Evolutionary conservation across 140 eudicot genomes (phyloP), one percentile per base, ranked within the genome.

Genomic region (Stevia rebaudiana): DNA sequence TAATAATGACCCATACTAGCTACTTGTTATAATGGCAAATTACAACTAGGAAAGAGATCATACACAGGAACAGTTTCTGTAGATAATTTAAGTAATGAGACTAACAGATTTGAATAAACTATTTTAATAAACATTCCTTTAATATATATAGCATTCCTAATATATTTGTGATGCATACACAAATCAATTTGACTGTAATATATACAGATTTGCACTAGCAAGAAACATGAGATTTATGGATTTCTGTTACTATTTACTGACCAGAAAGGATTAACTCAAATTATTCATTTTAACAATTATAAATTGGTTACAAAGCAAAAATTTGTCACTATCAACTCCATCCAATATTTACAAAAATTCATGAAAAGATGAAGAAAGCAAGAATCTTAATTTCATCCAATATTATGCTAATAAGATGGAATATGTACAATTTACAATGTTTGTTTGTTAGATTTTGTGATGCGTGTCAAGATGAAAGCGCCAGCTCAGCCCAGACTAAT

Each of bases 401-500:
- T n/a, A n/a, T n/a, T n/a, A 37, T 53, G 67, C 78, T 73, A 31
- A 43, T 8, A 43, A 63, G 51, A 64, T 53, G 13, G 73, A 68
- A 66, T 37, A 24, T 33, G 74, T 37, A 66, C 5, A 58, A 80
- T 84, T 73, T 82, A 86, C 87, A 61, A 74, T 78, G 62, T 69
- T 9, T 78, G 62, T 69, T 9, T 75, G 87, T 80, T 79, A 78
- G 81, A 72, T 47, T 61, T 15, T 28, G 19, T 24, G 33, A 61
- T 21, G 33, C 74, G 35, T 78, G 83, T 79, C 81, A 88, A 3
- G 88, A 63, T 7, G 90, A 79, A 61, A 88, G 90, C 8, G 84
- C 83, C 9, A 92, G 83, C 61, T 88, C 99, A 24, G 95, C 97
- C 99, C 97, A 92, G 5, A 97, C 96, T 63, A 92, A 61, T 8